Evolutionary conservation across 2,329 filamentous ascomycete species (phyloP).

Genomic region (Stagonosporopsis cucurbitacearum): DNA sequence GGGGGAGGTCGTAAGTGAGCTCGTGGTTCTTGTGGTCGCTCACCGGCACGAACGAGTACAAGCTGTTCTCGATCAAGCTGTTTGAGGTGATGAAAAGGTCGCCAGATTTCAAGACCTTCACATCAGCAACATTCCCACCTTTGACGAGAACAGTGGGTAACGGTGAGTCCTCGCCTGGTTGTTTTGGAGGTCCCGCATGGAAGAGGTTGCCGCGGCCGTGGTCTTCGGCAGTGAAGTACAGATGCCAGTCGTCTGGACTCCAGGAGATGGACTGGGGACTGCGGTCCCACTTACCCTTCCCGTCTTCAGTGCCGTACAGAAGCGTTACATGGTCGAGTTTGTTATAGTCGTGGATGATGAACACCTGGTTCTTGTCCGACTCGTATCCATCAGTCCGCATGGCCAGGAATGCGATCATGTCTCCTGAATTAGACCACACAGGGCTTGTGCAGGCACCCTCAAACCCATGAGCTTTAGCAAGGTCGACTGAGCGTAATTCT

Average conservation of each 20-base stretch:
- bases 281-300: conserved; percentile 65
- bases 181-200: conserved; percentile 35
- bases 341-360: conserved; percentile 68
- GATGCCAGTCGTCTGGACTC: conserved; percentile 59
- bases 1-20: conserved; percentile 27
- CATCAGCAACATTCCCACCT: conserved; percentile 50
- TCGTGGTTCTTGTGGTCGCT: conserved; percentile 21
- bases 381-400: conserved; percentile 83
- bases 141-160: conserved; percentile 40
- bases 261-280: conserved; percentile 60
- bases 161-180: conserved; percentile 19
- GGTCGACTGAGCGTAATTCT: conserved; percentile 57
- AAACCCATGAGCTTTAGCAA: conserved; percentile 64
- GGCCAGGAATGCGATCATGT: conserved; percentile 74
- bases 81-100: conserved; percentile 70
- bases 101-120: conserved; percentile 59
- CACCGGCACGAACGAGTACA: conserved; percentile 65
- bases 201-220: conserved; percentile 69
- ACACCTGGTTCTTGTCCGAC: conserved; percentile 74
- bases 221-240: conserved; percentile 79
- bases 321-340: conserved; percentile 57
- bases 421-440: conserved; percentile 76
- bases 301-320: conserved; percentile 66
- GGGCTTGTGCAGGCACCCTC: conserved; percentile 71
- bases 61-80: conserved; percentile 74